phyloP scores from a whole-genome alignment of 2,329 filamentous ascomycete genomes.

The Pseudovirgaria hyperparasitica region DNA sequence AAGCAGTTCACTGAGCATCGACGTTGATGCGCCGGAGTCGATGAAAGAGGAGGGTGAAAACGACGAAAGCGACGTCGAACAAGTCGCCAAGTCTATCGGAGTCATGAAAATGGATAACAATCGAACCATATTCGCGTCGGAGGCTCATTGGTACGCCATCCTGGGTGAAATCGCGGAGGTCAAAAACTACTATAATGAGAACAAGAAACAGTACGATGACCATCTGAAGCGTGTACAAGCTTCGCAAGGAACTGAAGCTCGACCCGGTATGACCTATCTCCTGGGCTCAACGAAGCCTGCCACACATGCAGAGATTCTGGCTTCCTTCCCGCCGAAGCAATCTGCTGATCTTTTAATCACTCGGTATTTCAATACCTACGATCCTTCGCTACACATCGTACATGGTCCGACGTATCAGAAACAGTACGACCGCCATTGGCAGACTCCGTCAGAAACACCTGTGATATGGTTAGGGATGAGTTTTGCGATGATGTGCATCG shows the following conservation, averaged over 20 bases:
- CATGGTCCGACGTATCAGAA: slow-evolving; percentile 66
- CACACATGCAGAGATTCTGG: slow-evolving; percentile 63
- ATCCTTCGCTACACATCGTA: slow-evolving; percentile 45
- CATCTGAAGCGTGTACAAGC: slow-evolving; percentile 66
- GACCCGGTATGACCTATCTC: slow-evolving; percentile 60
- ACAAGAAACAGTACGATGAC: slow-evolving; percentile 80
- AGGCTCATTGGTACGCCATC: slow-evolving; percentile 41
- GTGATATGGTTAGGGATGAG: slow-evolving; percentile 69
- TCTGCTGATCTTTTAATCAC: slow-evolving; percentile 75
- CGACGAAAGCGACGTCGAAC: slow-evolving; percentile 51
- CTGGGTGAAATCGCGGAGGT: slow-evolving; percentile 68
- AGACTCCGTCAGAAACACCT: slow-evolving; percentile 57
- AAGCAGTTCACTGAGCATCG: slow-evolving; percentile 18
- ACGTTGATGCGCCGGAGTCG: slow-evolving; percentile 43
- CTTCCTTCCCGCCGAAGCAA: slow-evolving; percentile 66
- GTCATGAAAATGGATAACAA: slow-evolving; percentile 41
- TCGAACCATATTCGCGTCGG: slow-evolving; percentile 34
- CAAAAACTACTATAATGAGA: slow-evolving; percentile 72
- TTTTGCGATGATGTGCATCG: slow-evolving; percentile 64
- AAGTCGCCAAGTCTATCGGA: slow-evolving; percentile 36
- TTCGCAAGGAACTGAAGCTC: slow-evolving; percentile 44
- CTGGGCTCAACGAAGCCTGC: slow-evolving; percentile 59
- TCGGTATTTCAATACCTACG: slow-evolving; percentile 79
- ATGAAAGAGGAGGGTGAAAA: slow-evolving; percentile 38
- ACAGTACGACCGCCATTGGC: slow-evolving; percentile 55